A percentile compares a stretch with the other conserved stretches of the same genome.
Conservation (phyloP, 441 rosid species). For the Pelargonium fulgidum region DNA sequence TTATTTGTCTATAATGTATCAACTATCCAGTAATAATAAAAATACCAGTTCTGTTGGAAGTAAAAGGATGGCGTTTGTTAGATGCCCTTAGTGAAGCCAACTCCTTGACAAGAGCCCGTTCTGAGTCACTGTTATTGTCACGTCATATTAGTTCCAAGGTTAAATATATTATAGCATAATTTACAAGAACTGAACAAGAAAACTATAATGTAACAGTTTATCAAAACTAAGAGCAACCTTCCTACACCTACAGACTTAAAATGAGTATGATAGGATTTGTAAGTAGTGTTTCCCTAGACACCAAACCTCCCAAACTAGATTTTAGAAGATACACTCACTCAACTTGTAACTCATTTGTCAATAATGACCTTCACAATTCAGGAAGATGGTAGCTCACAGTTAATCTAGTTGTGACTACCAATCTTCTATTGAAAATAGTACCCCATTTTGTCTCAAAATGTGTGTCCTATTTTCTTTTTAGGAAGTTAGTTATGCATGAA, state of each 20-base stretch:
- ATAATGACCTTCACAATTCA: not conserved
- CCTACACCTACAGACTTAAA: not conserved
- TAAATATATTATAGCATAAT: not conserved
- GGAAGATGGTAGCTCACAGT: not conserved
- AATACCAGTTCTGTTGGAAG: conserved; percentile 32
- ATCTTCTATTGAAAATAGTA: not conserved
- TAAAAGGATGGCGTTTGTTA: conserved; percentile 31
- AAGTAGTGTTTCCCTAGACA: not conserved
- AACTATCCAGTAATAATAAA: not conserved
- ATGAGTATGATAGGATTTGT: not conserved
- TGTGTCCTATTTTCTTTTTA: too few species aligned
- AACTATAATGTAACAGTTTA: conserved; percentile 4
- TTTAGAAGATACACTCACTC: not conserved
- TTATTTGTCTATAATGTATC: not conserved
- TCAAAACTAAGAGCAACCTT: conserved; percentile 4
- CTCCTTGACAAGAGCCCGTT: conserved; percentile 59
- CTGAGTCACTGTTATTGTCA: conserved; percentile 46
- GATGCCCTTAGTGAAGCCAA: conserved; percentile 48
- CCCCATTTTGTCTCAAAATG: too few species aligned
- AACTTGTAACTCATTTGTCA: not conserved
- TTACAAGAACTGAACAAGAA: not conserved
- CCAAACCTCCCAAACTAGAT: not conserved
- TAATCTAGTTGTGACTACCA: not conserved
- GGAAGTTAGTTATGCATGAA: too few species aligned
- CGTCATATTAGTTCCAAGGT: conserved; percentile 16